A percentile compares a stretch with the other conserved stretches of the same genome.
phyloP scores from a whole-genome alignment of 2,329 filamentous ascomycete genomes.

The Diaporthe sp. region DNA sequence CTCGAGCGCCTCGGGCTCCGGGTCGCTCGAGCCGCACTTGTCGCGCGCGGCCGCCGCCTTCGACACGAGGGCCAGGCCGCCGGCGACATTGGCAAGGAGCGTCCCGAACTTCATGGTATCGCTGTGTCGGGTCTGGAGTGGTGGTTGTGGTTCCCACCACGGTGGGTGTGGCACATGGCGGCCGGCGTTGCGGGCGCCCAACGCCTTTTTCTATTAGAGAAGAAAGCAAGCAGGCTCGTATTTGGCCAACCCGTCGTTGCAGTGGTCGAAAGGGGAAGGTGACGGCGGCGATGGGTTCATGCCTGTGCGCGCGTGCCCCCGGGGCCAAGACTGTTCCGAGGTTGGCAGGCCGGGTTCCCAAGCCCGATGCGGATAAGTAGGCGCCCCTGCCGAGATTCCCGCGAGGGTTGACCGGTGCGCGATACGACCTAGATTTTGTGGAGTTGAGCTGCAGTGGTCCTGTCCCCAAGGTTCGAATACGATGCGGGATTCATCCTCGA shows the following conservation, averaged over 20 bases:
- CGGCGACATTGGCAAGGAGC: background rate
- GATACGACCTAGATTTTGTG: conserved; percentile 14
- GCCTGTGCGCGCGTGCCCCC: background rate
- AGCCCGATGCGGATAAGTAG: conserved; percentile 1
- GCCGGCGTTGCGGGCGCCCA: background rate
- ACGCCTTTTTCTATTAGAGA: background rate
- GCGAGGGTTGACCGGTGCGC: conserved; percentile 16
- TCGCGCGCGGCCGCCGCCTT: background rate
- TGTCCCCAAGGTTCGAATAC: conserved; percentile 3
- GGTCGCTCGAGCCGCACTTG: conserved; percentile 16
- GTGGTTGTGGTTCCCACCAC: too few species aligned
- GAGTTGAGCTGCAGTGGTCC: conserved; percentile 20
- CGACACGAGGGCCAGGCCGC: background rate
- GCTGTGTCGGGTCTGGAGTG: background rate
- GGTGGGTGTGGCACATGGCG: too few species aligned
- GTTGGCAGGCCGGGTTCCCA: background rate
- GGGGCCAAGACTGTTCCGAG: background rate
- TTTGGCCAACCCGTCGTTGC: background rate
- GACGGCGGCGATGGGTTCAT: conserved; percentile 11
- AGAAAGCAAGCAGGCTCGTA: background rate
- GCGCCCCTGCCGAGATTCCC: conserved; percentile 11
- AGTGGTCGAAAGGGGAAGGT: conserved; percentile 23
- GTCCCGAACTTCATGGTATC: background rate
- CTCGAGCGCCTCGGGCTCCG: conserved; percentile 10
- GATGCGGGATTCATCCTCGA: background rate